Evolutionary conservation across 2,329 filamentous ascomycete species (phyloP), one percentile per base, ranked within the genome.

Genomic region (Penicillium sp.): DNA sequence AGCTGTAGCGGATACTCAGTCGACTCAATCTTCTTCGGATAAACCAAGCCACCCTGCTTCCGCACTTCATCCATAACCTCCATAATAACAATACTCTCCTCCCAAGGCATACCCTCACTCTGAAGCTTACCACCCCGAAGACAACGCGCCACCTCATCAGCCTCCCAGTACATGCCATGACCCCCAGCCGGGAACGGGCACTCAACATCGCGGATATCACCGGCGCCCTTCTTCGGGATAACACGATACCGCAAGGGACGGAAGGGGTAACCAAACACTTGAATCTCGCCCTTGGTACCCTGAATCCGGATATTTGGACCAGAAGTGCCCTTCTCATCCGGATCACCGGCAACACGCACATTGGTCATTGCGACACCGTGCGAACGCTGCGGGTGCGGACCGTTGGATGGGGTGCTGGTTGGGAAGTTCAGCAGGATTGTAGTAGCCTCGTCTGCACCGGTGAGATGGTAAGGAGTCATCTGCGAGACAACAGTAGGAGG

Each of bases 81-180:
- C 91, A 96, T 96, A 57, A 96, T 90, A 42, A 86, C 80, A 48
- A 95, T 78, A 66, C 88, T 93, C 80, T 96, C 91, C 39, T 84
- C 80, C 78, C 84, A 83, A 17, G 86, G 84, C 72, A 94, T 75
- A 10, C 80, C 81, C 41, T 82, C 80, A 68, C 90, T 91, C 78
- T 96, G 87, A 64, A 86, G 82, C 73, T 84, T 85, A 18, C 90
- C 89, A 68, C 94, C 90, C 36, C 87, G 79, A 51, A 96, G 67
- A 60, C 88, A 90, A 39, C 86, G 80, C 23, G 87, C 89, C 58
- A 84, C 87, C 76, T 91, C 89, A 68, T 92, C 89, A 1, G 90
- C 90, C 70, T 92, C 88, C 87, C 87, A 93, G 75, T 90, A 94
- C 89, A 95, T 94, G 43, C 90, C 91, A 58, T 90, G 87, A 9